Evolutionary conservation across 495 filamentous ascomycete genomes (phyloP).

Genomic region (Neurospora sp.): DNA sequence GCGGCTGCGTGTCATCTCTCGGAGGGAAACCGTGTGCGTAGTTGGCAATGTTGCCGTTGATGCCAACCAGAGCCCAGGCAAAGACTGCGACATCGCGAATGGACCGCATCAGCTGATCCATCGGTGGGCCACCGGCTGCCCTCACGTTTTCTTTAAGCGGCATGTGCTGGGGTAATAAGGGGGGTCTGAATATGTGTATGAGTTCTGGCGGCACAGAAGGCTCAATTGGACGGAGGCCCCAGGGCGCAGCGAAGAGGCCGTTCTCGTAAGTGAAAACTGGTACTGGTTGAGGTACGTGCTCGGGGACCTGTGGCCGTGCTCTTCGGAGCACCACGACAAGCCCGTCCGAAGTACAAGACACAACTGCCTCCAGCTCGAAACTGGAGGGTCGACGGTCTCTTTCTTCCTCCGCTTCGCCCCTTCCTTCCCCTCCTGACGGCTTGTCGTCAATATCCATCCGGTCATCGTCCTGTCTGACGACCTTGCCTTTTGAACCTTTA

Average conservation of each 20-base stretch:
- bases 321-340: conserved; percentile 74
- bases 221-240: conserved; percentile 53
- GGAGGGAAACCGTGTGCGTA: conserved; percentile 56
- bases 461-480: conserved; percentile 2
- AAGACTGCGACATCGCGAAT: conserved; percentile 81
- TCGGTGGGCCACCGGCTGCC: conserved; percentile 39
- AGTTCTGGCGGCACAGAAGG: conserved; percentile 32
- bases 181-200: conserved; percentile 32
- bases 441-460: conserved; percentile 28
- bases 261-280: conserved; percentile 44
- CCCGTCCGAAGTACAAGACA: conserved; percentile 85
- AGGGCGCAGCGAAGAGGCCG: conserved; percentile 69
- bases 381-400: background rate
- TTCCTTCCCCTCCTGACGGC: background rate
- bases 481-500: conserved; percentile 19
- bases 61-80: conserved; percentile 71
- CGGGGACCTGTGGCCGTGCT: conserved; percentile 60
- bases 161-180: conserved; percentile 33
- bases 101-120: conserved; percentile 59
- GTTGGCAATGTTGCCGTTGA: conserved; percentile 64
- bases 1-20: conserved; percentile 47
- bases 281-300: conserved; percentile 36
- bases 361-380: conserved; percentile 74
- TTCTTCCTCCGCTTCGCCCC: background rate
- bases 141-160: conserved; percentile 34